Conservation (phyloP, 1,284 basidiomycete genomes). For the Marasmius tenuissimus region DNA sequence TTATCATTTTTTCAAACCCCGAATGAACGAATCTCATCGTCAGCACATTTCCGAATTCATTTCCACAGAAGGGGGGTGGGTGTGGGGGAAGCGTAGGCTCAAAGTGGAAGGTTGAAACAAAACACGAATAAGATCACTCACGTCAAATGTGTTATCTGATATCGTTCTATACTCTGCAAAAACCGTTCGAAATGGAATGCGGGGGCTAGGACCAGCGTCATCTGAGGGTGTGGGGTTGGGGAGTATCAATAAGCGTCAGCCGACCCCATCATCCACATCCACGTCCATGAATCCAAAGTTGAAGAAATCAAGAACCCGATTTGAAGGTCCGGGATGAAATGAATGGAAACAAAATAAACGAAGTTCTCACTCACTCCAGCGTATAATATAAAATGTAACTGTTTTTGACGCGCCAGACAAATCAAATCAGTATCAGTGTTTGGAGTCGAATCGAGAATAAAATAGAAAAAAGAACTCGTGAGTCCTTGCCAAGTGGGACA, state of each 20-base stretch:
- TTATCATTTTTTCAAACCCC: neutral
- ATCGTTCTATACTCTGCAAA: slow-evolving; percentile 18
- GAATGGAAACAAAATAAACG: neutral
- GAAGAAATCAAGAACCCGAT: too few species aligned
- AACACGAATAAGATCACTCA: slow-evolving; percentile 4
- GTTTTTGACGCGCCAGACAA: too few species aligned
- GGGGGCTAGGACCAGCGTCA: slow-evolving; percentile 19
- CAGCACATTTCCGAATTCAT: neutral
- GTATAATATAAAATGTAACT: slow-evolving; percentile 23
- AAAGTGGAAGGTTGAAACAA: neutral
- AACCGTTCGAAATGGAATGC: slow-evolving; percentile 22
- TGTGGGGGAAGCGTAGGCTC: neutral
- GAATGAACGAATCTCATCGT: neutral
- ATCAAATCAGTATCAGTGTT: too few species aligned
- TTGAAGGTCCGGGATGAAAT: neutral
- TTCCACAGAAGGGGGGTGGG: neutral
- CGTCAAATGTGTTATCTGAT: slow-evolving; percentile 23
- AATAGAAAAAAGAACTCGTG: neutral
- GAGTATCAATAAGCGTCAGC: too few species aligned
- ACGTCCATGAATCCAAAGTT: too few species aligned
- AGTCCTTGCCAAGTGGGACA: neutral
- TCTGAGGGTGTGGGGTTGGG: slow-evolving; percentile 5
- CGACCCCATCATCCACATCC: too few species aligned
- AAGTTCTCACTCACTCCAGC: slow-evolving; percentile 15
- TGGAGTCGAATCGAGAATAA: too few species aligned